phyloP scores from a whole-genome alignment of 208 protist species.

The Endotrypanum monterogeii region DNA sequence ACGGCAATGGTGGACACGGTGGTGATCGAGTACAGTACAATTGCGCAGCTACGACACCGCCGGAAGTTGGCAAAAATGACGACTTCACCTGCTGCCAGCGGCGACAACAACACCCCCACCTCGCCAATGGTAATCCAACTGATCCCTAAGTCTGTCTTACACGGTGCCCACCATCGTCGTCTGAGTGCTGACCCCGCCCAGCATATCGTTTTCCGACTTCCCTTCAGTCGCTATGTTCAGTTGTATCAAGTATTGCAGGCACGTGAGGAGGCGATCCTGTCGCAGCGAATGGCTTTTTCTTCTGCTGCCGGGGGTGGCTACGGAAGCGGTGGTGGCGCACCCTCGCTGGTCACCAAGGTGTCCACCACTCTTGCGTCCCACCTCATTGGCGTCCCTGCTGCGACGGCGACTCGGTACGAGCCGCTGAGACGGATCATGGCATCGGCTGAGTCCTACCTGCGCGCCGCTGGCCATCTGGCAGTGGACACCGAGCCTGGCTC shows the following conservation, averaged over 20 bases:
- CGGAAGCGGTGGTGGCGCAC: background rate
- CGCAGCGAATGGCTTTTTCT: slow-evolving; percentile 15
- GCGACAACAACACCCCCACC: background rate
- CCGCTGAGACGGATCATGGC: slow-evolving; percentile 52
- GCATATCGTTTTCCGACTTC: slow-evolving; percentile 70
- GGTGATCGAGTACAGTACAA: slow-evolving; percentile 59
- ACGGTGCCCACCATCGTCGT: slow-evolving; percentile 74
- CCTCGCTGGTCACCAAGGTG: slow-evolving; percentile 18
- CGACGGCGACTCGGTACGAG: slow-evolving; percentile 69
- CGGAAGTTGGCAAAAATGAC: slow-evolving; percentile 46
- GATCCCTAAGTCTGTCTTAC: slow-evolving; percentile 78
- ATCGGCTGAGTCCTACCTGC: slow-evolving; percentile 53
- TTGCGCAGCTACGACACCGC: slow-evolving; percentile 61
- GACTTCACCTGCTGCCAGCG: background rate
- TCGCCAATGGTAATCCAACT: slow-evolving; percentile 78
- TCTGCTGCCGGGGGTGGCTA: background rate
- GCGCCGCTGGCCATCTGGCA: slow-evolving; percentile 54
- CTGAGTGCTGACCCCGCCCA: slow-evolving; percentile 62
- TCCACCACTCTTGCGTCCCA: slow-evolving; percentile 29
- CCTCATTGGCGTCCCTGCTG: slow-evolving; percentile 57
- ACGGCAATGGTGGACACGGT: slow-evolving; percentile 42
- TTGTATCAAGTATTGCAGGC: slow-evolving; percentile 79
- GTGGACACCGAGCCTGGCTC: slow-evolving; percentile 5
- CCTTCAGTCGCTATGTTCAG: slow-evolving; percentile 66
- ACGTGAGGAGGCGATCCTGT: slow-evolving; percentile 48